Evolutionary conservation across 2,329 filamentous ascomycete species (phyloP).

Genomic region (Xylaria sp.): DNA sequence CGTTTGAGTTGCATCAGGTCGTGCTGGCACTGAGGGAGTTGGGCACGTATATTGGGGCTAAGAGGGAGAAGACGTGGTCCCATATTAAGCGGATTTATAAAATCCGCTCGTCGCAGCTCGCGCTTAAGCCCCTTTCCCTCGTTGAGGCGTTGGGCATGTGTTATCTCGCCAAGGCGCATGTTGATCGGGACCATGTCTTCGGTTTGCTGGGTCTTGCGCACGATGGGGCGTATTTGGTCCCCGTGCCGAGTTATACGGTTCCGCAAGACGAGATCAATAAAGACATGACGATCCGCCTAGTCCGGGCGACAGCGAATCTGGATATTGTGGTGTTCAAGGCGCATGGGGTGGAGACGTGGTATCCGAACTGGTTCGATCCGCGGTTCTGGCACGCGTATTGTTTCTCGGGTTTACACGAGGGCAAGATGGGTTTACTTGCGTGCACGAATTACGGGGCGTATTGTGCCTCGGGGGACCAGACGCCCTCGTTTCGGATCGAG

Average conservation of each 20-base stretch:
- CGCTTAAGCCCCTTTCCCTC: slow-evolving; percentile 14
- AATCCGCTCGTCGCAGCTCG: slow-evolving; percentile 13
- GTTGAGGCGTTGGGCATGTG: slow-evolving; percentile 14
- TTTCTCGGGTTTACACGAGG: slow-evolving; percentile 5
- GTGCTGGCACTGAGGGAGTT: slow-evolving; percentile 6
- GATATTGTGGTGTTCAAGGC: slow-evolving; percentile 13
- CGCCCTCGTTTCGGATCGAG: slow-evolving; percentile 6
- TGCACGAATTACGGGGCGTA: slow-evolving; percentile 15
- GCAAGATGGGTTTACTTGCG: slow-evolving; percentile 4
- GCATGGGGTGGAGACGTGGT: slow-evolving; percentile 11
- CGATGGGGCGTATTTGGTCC: slow-evolving; percentile 15
- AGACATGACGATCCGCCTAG: slow-evolving; percentile 16
- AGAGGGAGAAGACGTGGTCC: slow-evolving; percentile 8
- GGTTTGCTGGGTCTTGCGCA: slow-evolving; percentile 18
- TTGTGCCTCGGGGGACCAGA: slow-evolving; percentile 9
- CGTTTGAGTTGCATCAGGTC: slow-evolving; percentile 14
- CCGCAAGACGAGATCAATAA: slow-evolving; percentile 13
- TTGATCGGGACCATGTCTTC: slow-evolving; percentile 14
- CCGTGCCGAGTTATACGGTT: slow-evolving; percentile 15
- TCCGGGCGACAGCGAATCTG: slow-evolving; percentile 14
- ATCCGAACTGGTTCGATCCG: slow-evolving; percentile 18
- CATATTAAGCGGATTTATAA: slow-evolving; percentile 15
- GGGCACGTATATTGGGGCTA: slow-evolving; percentile 5
- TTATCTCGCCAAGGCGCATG: slow-evolving; percentile 11
- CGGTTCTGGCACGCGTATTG: slow-evolving; percentile 12